Base-by-base conservation (phyloP, 2,329 filamentous ascomycete genomes). In the Fusarium proliferatum region DNA sequence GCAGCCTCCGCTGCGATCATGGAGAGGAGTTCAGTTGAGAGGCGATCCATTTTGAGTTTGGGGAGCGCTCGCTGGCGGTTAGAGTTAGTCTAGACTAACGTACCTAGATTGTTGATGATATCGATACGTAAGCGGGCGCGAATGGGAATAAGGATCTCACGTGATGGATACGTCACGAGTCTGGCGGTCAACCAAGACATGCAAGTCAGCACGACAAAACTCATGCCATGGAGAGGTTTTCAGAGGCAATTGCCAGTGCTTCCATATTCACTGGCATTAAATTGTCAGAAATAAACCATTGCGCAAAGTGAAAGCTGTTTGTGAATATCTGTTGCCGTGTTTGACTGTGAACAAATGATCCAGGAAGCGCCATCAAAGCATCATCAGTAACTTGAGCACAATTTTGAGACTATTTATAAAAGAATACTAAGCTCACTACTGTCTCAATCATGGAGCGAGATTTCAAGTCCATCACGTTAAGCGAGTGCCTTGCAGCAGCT, bases 21-120 rank as follows among this genome's bases (percentile, higher is more conserved):
- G 21, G 26, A 63, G 28, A 69, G 39, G 8, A 68, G 61, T 26
- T 69, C 64, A 30, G 36, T 36, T 10, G 64, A 49, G 6, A 68
- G 16, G 6, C 28, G 26, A 8, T 68, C 64, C 49, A 68, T 69
- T 52, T 45, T 12, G 13, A n/a, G 26, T 23, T 28, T 34, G 21
- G 33, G 21, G 4, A 43, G 26, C 33, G 33, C 33, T 33, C 17
- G 21, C 2, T 61, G 43, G n/a, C 15, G 30, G 36, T 19, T 48
- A 19, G 45, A 48, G 45, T 48, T 26, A 52, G 48, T 51, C 26
- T n/a, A 46, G 43, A 28, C 43, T 28, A 46, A 46, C 43, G 23
- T 9, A 7, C 26, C 26, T 28, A 42, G n/a, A 23, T n/a, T 53
- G 9, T n/a, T 26, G 17, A 16, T 33, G 49, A 39, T 36, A 16